Evolutionary conservation across 768 basidiomycete genomes (phyloP).

Genomic region (Tylopilus sp.): DNA sequence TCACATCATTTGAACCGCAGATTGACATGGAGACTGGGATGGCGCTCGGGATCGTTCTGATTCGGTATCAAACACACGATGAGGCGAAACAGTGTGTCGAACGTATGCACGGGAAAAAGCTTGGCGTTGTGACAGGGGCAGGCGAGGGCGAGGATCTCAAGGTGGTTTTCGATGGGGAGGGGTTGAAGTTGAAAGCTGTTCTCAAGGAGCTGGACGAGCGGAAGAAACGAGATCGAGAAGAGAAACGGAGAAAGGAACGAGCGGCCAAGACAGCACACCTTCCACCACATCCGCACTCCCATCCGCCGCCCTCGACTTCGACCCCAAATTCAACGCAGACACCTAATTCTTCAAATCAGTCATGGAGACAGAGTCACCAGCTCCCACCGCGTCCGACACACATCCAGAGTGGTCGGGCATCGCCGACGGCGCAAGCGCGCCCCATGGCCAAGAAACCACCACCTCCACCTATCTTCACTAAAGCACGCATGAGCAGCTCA

Average conservation of each 20-base stretch:
- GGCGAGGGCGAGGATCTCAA: slow-evolving; percentile 58
- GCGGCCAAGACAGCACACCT: slow-evolving; percentile 19
- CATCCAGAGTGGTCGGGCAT: slow-evolving; percentile 24
- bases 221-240: slow-evolving; percentile 44
- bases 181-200: slow-evolving; percentile 57
- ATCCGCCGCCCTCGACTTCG: slow-evolving; percentile 16
- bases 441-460: slow-evolving; percentile 28
- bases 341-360: slow-evolving; percentile 16
- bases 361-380: slow-evolving; percentile 25
- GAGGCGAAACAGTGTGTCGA: slow-evolving; percentile 67
- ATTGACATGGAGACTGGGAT: slow-evolving; percentile 78
- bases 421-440: slow-evolving; percentile 25
- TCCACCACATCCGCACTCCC: slow-evolving; percentile 6
- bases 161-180: slow-evolving; percentile 80
- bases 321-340: slow-evolving; percentile 30
- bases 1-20: slow-evolving; percentile 70
- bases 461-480: slow-evolving; percentile 20
- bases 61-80: slow-evolving; percentile 62
- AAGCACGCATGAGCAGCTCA: slow-evolving; percentile 27
- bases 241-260: slow-evolving; percentile 44
- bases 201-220: slow-evolving; percentile 59
- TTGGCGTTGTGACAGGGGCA: slow-evolving; percentile 44
- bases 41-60: slow-evolving; percentile 75
- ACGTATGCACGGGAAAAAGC: slow-evolving; percentile 61
- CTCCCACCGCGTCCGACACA: slow-evolving; percentile 29